phyloP scores from a whole-genome alignment of 1,284 basidiomycete genomes.

The Fomitiporia mediterranea region DNA sequence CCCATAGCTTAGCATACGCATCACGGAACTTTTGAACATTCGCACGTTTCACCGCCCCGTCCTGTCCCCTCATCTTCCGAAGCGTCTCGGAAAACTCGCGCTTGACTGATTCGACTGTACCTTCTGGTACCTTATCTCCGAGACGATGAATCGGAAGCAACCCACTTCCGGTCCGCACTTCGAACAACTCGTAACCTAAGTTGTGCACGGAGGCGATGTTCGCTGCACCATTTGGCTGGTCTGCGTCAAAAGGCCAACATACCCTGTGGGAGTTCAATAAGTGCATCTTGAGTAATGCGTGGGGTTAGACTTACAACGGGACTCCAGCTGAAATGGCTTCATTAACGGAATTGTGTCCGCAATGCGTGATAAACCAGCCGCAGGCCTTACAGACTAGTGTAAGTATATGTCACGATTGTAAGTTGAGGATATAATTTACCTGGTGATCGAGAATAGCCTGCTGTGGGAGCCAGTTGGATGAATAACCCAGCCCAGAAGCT shows the following conservation, averaged over 20 bases:
- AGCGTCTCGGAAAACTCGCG: not conserved
- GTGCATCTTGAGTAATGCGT: not conserved
- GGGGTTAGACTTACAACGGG: constrained; percentile 16
- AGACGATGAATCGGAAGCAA: constrained; percentile 21
- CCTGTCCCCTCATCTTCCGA: not conserved
- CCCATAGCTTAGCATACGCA: constrained; percentile 1
- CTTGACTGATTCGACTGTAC: constrained; percentile 5
- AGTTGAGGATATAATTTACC: not conserved
- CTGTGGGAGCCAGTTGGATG: constrained; percentile 19
- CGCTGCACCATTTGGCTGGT: constrained; percentile 26
- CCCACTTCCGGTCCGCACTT: constrained; percentile 26
- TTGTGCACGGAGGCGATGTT: constrained; percentile 23
- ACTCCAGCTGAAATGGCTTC: constrained; percentile 18
- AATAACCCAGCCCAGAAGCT: constrained; percentile 10
- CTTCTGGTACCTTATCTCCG: not conserved
- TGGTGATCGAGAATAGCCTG: constrained; percentile 17
- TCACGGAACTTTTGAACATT: constrained; percentile 4
- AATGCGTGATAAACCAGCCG: constrained; percentile 22
- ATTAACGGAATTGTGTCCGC: constrained; percentile 20
- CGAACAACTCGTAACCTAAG: constrained; percentile 28
- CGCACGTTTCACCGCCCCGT: constrained; percentile 7
- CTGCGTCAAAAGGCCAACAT: constrained; percentile 26
- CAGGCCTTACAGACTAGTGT: constrained; percentile 19
- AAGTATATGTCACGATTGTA: not conserved
- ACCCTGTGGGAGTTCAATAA: constrained; percentile 22